phyloP scores from a whole-genome alignment of 2,329 filamentous ascomycete species.

The Diatrype stigma region DNA sequence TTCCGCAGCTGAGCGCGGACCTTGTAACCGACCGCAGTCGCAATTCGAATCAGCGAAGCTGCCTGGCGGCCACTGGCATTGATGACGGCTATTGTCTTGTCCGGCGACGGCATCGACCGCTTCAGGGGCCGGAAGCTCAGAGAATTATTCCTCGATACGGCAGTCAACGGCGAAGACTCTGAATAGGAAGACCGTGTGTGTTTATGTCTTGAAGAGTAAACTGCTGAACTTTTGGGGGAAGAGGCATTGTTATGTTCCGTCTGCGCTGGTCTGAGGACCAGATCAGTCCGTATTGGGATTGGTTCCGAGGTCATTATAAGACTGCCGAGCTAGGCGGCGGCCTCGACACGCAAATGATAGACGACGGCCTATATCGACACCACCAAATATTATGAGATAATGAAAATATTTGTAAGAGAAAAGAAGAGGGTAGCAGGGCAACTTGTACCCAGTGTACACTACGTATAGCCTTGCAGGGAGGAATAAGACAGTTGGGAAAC shows the following conservation, averaged over 20 bases:
- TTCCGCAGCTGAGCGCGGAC: slow-evolving; percentile 90
- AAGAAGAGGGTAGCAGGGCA: slow-evolving; percentile 4
- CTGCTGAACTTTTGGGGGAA: slow-evolving; percentile 20
- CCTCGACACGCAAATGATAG: neutral
- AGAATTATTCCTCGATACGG: slow-evolving; percentile 54
- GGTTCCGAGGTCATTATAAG: slow-evolving; percentile 26
- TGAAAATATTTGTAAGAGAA: neutral
- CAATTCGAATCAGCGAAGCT: slow-evolving; percentile 90
- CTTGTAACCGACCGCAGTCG: slow-evolving; percentile 86
- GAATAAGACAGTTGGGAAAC: neutral
- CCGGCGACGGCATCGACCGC: slow-evolving; percentile 53
- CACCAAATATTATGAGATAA: too few relatives aligned
- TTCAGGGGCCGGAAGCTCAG: slow-evolving; percentile 58
- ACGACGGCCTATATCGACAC: neutral
- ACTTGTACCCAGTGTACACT: neutral
- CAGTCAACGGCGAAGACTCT: slow-evolving; percentile 49
- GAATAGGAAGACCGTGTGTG: slow-evolving; percentile 60
- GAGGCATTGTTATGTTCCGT: slow-evolving; percentile 21
- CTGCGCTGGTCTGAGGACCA: slow-evolving; percentile 25
- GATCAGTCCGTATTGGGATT: slow-evolving; percentile 30
- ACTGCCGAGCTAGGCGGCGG: slow-evolving; percentile 1
- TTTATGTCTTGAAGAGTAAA: slow-evolving; percentile 44
- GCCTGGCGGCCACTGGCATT: slow-evolving; percentile 95
- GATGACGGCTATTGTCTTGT: slow-evolving; percentile 88
- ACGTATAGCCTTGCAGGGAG: neutral